Percentiles rank a stretch among this genome's conserved stretches.
These are phyloP conservation scores for Chlorella sorokiniana DNA, from an alignment of 139 green algal species.

Conservation along the genomic window DNA sequence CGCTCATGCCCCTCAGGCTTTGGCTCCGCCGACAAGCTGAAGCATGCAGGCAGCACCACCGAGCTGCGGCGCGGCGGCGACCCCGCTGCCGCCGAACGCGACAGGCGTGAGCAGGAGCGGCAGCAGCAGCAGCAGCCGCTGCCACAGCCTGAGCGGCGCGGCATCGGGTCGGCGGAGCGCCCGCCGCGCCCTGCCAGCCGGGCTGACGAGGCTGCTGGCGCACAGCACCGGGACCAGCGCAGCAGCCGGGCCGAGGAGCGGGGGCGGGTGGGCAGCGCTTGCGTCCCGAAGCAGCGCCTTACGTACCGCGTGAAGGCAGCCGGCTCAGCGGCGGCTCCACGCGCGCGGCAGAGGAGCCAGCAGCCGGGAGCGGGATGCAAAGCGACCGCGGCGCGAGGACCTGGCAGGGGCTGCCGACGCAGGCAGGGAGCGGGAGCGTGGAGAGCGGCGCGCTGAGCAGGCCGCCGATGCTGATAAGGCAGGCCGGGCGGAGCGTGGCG, in stretches of 20 bases:
- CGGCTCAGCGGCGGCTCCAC: constrained; percentile 10
- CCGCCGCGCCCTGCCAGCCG: neutral
- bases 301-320: neutral
- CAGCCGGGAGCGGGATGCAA: neutral
- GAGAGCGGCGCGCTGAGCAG: neutral
- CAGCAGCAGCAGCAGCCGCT: neutral
- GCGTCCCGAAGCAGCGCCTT: neutral
- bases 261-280: neutral
- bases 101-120: neutral
- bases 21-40: constrained; percentile 23
- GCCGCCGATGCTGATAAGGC: neutral
- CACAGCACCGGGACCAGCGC: neutral
- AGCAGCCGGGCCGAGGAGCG: neutral
- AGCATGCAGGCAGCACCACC: constrained; percentile 26
- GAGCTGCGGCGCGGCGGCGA: neutral
- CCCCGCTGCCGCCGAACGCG: neutral
- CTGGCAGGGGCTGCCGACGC: neutral
- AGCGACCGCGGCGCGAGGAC: constrained; percentile 20
- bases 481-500: neutral
- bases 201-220: neutral
- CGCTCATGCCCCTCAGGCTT: neutral
- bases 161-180: neutral
- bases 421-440: neutral
- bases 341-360: constrained; percentile 9
- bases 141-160: neutral